phyloP scores from a whole-genome alignment of 345 rosid species.

The Abelmoschus esculentus region DNA sequence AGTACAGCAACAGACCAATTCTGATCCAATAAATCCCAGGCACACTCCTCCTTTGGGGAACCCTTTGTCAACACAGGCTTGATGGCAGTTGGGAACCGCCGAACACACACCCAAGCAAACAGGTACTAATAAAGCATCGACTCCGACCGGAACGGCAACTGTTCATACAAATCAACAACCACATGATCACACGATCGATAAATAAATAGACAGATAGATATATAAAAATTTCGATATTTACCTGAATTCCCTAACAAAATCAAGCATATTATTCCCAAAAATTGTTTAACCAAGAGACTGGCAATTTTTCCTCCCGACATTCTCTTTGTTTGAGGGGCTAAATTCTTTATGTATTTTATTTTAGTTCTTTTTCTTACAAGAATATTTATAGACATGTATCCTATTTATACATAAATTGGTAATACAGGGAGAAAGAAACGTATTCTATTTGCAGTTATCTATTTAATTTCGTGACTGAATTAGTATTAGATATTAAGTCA shows the following conservation, averaged over 20 bases:
- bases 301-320: background rate
- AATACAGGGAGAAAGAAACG: too few species aligned
- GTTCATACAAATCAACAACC: background rate
- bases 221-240: too few species aligned
- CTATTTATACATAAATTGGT: background rate
- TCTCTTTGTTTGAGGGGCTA: background rate
- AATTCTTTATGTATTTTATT: too few species aligned
- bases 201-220: background rate
- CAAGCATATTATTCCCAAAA: background rate
- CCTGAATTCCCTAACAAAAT: background rate
- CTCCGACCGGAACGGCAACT: background rate
- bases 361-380: too few species aligned
- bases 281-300: background rate
- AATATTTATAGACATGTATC: background rate
- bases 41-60: constrained; percentile 1
- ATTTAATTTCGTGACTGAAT: too few species aligned
- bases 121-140: background rate
- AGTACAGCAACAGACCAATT: background rate
- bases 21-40: background rate
- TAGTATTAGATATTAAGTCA: too few species aligned
- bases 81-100: background rate
- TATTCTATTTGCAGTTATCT: too few species aligned
- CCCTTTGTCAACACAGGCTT: background rate
- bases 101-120: constrained; percentile 6
- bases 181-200: background rate